Percentiles rank a stretch among this genome's conserved stretches.
These are phyloP conservation scores for Metarhizium rileyi DNA, from an alignment of 2,329 filamentous ascomycete species.

Conservation along the genomic window DNA sequence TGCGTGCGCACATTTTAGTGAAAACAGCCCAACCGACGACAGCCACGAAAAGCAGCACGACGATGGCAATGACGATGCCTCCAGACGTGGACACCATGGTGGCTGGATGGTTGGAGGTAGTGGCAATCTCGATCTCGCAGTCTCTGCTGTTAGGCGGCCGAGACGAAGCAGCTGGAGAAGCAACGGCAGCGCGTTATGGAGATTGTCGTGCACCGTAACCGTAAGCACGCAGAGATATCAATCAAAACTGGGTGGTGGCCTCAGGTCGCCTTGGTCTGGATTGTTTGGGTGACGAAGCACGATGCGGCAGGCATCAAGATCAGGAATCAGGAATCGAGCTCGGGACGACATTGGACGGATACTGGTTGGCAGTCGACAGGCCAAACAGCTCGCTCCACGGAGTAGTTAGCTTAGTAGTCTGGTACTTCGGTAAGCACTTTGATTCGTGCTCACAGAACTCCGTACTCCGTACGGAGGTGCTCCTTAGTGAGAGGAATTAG, in stretches of 20 bases:
- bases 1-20: conserved; percentile 61
- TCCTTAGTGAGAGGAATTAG: no score
- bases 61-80: conserved; percentile 63
- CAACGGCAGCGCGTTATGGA: background rate
- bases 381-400: no score
- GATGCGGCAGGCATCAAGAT: background rate
- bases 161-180: background rate
- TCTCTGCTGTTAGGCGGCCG: background rate
- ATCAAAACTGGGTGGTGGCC: no score
- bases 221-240: background rate
- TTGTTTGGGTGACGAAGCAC: background rate
- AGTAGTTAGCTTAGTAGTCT: no score
- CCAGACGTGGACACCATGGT: conserved; percentile 50
- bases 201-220: background rate
- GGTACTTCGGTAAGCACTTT: no score
- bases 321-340: background rate
- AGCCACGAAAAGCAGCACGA: conserved; percentile 49
- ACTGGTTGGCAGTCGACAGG: no score
- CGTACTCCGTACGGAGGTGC: no score
- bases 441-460: no score
- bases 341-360: background rate
- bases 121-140: no score
- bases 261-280: background rate
- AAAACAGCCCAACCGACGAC: conserved; percentile 60
- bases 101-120: background rate